Base-by-base conservation (phyloP, 495 filamentous ascomycete genomes). In the Aspergillus cavernicola region DNA sequence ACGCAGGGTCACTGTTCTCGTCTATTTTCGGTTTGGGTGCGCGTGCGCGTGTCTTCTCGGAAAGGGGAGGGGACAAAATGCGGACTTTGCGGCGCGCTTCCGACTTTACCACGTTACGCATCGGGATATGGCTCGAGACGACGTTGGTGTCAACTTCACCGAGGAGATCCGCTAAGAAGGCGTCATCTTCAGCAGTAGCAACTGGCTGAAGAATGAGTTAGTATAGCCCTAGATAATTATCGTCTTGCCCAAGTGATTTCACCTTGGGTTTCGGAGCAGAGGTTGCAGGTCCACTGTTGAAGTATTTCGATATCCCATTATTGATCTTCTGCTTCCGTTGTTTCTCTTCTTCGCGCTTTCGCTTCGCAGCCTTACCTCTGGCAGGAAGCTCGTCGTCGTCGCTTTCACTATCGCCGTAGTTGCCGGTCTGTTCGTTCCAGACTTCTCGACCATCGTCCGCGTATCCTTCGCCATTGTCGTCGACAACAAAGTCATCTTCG, bases 401-500 rank as follows among this genome's bases (percentile, higher is more conserved):
- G 58, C 88, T 89, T 6, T 77, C 78, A 28, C 72, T 76, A 57
- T 84, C 84, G 55, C 83, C 77, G 60, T 89, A 85, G 35, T 68
- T 59, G 10, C 52, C 66, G 11, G 60, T 70, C 16, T 72, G 79
- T 56, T 87, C 82, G 51, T 95, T 90, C 95, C 93, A 98, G 39
- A 96, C 93, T 66, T 98, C 93, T 43, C 93, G 88, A 50, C 93
- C 93, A 65, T 98, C 95, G 63, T 98, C 93, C 45, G 88, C 92
- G 65, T 98, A 98, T 22, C 90, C 89, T 55, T 88, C 88, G 45
- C 90, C 92, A 71, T 95, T 91, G 70, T 93, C 88, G 69, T 95
- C 89, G 47, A 98, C 89, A 50, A 98, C 92, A 54, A 98, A 98
- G 72, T 98, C 93, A 66, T 98, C 93, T 64, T 92, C 80, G 65